Percentiles rank a stretch among this genome's conserved stretches.
These are phyloP conservation scores for Noccaea caerulescens DNA, from an alignment of 345 rosid species.

Conservation along the genomic window DNA sequence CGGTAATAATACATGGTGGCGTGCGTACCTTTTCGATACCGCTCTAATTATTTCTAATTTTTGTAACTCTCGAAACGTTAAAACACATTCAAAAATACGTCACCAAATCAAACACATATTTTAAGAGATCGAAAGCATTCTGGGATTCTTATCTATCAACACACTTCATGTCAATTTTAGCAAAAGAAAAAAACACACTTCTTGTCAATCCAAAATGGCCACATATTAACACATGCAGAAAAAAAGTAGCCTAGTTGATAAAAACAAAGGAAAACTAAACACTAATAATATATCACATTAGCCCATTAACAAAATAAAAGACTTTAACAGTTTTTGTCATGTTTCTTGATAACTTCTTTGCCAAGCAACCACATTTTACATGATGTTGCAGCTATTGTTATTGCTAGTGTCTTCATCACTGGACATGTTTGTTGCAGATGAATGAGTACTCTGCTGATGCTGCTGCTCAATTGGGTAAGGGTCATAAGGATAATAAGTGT, in stretches of 20 bases:
- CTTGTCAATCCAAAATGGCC: slow-evolving; percentile 19
- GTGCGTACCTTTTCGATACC: no score
- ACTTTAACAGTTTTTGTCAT: neutral
- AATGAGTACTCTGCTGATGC: slow-evolving; percentile 28
- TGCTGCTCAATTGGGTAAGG: slow-evolving; percentile 42
- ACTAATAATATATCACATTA: slow-evolving; percentile 23
- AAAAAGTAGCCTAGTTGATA: neutral
- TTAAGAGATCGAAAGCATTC: neutral
- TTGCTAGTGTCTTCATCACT: slow-evolving; percentile 31
- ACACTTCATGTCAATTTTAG: slow-evolving; percentile 10
- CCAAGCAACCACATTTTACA: slow-evolving; percentile 36
- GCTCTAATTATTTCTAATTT: neutral
- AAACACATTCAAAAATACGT: neutral
- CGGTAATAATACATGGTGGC: no score
- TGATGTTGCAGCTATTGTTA: slow-evolving; percentile 35
- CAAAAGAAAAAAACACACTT: no score
- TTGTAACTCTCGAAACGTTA: neutral
- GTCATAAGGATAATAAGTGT: slow-evolving; percentile 46
- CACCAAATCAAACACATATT: neutral
- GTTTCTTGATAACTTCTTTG: neutral
- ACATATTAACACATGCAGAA: slow-evolving; percentile 9
- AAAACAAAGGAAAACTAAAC: neutral
- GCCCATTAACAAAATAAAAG: neutral
- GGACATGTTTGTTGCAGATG: slow-evolving; percentile 28
- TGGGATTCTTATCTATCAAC: slow-evolving; percentile 14